These are phyloP conservation scores for Claviceps pazoutovae DNA, from an alignment of 2,329 filamentous ascomycete species.

Conservation along the genomic window DNA sequence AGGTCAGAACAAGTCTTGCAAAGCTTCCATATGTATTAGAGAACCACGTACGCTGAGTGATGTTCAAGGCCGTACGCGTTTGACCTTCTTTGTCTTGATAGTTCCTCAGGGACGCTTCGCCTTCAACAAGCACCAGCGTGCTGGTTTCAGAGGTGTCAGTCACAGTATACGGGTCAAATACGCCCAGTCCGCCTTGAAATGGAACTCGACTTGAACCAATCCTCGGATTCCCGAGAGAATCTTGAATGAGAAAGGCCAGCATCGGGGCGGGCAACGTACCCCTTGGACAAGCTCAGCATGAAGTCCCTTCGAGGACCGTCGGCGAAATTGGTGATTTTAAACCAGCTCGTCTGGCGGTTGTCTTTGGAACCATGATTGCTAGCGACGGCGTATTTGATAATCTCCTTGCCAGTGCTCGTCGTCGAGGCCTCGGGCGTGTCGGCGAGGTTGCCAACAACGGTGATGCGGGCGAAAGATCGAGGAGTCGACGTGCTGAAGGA, in stretches of 20 bases:
- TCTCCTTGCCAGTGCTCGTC: conserved; percentile 56
- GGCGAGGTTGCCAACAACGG: conserved; percentile 73
- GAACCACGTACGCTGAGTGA: conserved; percentile 61
- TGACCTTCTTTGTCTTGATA: conserved; percentile 62
- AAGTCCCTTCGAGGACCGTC: conserved; percentile 59
- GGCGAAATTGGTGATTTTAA: conserved; percentile 61
- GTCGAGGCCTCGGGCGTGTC: conserved; percentile 61
- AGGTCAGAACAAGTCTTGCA: background rate
- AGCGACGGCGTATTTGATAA: conserved; percentile 66
- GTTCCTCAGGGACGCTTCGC: conserved; percentile 54
- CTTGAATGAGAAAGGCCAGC: background rate
- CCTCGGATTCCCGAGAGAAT: background rate
- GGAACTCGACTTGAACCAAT: background rate
- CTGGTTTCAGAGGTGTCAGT: conserved; percentile 30
- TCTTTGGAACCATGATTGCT: conserved; percentile 52
- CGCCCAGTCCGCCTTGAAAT: background rate
- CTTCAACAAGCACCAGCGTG: conserved; percentile 69
- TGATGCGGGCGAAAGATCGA: conserved; percentile 62
- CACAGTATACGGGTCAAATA: conserved; percentile 1
- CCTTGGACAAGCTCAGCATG: conserved; percentile 64
- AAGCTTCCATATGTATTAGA: background rate
- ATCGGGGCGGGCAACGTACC: conserved; percentile 42
- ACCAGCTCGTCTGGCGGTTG: conserved; percentile 72
- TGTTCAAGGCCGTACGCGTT: conserved; percentile 46
- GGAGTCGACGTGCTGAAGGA: conserved; percentile 62